Evolutionary conservation across 306 rosid species (phyloP), one percentile per base, ranked within the genome.

Genomic region (Clitoria ternatea): DNA sequence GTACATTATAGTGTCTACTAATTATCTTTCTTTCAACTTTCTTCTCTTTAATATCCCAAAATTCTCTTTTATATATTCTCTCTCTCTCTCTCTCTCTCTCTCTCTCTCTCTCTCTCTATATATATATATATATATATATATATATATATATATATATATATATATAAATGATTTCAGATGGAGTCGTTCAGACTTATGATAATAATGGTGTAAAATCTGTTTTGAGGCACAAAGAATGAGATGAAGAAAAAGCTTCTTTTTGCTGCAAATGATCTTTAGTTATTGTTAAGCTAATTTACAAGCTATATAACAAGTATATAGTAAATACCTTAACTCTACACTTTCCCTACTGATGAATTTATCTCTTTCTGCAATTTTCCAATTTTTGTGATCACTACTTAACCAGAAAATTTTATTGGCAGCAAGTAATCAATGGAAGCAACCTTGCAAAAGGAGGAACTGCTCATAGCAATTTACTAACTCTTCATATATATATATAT

Each of bases 1-100:
- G 33, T 76, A 69, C 36, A 53, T 80, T 32, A 30, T 4, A n/a
- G n/a, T 55, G 7, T 56, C 71, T 39, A 47, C 66, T 56, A 27
- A 63, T 9, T 22, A 26, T 39, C 35, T 15, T 14, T 5, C 23
- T 29, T 43, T 32, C 47, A 22, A 33, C n/a, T 23, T 72, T 43
- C 23, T 52, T 60, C 29, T 60, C 23, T 36, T 20, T 48, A 2
- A 72, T 23, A 15, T 19, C 47, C 66, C n/a, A 61, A 61, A 47
- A 36, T 36, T 14, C 33, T 47, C 30, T 36, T 2, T 49, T 61
- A 33, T 10, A 19, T 18, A 33, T 20, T 13, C 8, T n/a, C 37
- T 52, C n/a, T 48, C 19, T 12, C 13, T 36, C n/a, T 13, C 33
- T 73, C n/a, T 57, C 45, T 15, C 22, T 40, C 1, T 27, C 3